Evolutionary conservation across 106 monocot species (phyloP).

Genomic region (Dendrobium catenatum): DNA sequence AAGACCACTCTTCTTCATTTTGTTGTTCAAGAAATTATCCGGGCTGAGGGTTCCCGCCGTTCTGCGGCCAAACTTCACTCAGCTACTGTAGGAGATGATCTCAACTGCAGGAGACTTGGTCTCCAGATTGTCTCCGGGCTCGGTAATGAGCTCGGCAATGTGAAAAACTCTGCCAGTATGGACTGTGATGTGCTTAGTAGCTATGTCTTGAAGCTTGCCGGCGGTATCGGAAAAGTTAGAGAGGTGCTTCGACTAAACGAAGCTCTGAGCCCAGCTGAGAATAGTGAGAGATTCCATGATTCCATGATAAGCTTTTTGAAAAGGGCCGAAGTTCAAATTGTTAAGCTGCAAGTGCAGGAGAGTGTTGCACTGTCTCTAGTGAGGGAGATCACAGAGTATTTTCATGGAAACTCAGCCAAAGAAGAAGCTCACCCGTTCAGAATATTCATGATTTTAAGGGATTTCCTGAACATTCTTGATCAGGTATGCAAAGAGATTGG

Average conservation of each 20-base stretch:
- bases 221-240: constrained; percentile 32
- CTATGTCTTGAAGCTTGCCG: constrained; percentile 40
- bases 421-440: constrained; percentile 66
- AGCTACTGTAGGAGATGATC: constrained; percentile 13
- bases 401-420: constrained; percentile 56
- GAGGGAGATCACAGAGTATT: constrained; percentile 62
- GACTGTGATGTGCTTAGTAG: constrained; percentile 47
- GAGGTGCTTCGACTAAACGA: constrained; percentile 36
- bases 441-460: constrained; percentile 60
- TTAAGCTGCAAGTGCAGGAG: constrained; percentile 41
- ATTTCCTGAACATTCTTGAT: constrained; percentile 51
- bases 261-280: neutral
- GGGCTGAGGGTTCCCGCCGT: constrained; percentile 16
- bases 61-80: constrained; percentile 11
- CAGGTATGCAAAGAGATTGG: constrained; percentile 68
- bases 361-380: constrained; percentile 37
- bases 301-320: constrained; percentile 38
- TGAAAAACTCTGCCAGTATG: constrained; percentile 60
- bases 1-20: constrained; percentile 25
- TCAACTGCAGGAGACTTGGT: constrained; percentile 29
- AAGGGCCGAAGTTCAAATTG: constrained; percentile 43
- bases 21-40: constrained; percentile 25
- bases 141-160: constrained; percentile 34
- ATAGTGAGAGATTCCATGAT: constrained; percentile 20
- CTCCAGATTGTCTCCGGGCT: constrained; percentile 42